A percentile compares a stretch with the other conserved stretches of the same genome.
Conservation (phyloP, 768 basidiomycete species). For the Suillus subalutaceus region DNA sequence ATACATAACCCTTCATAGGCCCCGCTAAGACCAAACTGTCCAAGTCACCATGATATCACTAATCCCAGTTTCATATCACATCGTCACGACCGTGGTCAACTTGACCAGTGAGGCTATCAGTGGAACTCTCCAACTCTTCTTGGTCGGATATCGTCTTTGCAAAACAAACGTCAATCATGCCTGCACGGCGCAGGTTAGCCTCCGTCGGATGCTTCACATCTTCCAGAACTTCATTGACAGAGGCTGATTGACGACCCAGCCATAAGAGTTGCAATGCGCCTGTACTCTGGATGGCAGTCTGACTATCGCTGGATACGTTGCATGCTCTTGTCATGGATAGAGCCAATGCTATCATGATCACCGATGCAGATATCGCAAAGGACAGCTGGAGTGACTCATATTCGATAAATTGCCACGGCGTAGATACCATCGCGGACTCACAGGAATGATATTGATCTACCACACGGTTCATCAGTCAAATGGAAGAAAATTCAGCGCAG, state of each 20-base stretch:
- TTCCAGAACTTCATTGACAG: neutral
- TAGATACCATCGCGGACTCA: neutral
- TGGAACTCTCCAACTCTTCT: neutral
- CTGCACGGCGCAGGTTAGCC: neutral
- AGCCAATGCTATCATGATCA: neutral
- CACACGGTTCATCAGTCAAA: neutral
- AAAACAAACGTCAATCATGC: slow-evolving; percentile 9
- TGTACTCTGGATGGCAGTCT: neutral
- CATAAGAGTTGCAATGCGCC: slow-evolving; percentile 9
- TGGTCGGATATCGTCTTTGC: neutral
- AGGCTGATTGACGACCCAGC: slow-evolving; percentile 1
- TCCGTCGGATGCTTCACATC: slow-evolving; percentile 1
- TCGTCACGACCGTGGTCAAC: neutral
- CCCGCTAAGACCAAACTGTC: too few relatives aligned
- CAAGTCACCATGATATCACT: too few relatives aligned
- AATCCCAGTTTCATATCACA: too few relatives aligned
- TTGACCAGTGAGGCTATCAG: neutral
- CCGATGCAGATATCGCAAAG: slow-evolving; percentile 7
- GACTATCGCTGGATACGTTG: neutral
- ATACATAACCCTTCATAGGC: too few relatives aligned
- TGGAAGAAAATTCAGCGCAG: neutral
- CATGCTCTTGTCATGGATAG: neutral
- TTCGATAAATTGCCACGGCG: neutral
- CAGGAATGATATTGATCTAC: slow-evolving; percentile 10
- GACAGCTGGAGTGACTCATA: neutral